Conservation (phyloP, 192 early-diverging fungal genomes). For the Backusella liffmaniae region DNA sequence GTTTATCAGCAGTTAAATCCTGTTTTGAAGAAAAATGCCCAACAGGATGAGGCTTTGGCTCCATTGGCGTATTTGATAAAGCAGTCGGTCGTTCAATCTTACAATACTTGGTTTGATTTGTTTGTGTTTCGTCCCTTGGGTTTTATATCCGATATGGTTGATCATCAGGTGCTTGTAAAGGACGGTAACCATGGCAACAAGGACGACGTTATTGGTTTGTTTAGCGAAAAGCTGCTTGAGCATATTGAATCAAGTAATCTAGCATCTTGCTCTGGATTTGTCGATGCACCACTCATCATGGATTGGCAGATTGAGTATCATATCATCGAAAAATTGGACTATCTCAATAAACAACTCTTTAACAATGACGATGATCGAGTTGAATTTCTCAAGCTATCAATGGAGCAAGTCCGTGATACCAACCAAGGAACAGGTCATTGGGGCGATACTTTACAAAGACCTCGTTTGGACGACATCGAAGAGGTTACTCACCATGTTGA, state of each 20-base stretch:
- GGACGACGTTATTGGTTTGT: constrained; percentile 27
- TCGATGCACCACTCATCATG: constrained; percentile 77
- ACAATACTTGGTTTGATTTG: constrained; percentile 51
- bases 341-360: constrained; percentile 40
- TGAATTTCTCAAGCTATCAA: constrained; percentile 60
- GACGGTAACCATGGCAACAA: constrained; percentile 11
- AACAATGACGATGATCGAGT: constrained; percentile 54
- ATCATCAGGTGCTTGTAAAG: constrained; percentile 8
- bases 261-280: constrained; percentile 54
- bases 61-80: constrained; percentile 39
- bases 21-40: neutral
- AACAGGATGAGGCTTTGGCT: neutral
- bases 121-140: constrained; percentile 45
- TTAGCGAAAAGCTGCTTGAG: constrained; percentile 52
- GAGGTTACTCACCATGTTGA: constrained; percentile 21
- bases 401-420: constrained; percentile 70
- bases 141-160: constrained; percentile 20
- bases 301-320: constrained; percentile 79
- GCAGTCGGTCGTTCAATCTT: constrained; percentile 44
- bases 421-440: constrained; percentile 11
- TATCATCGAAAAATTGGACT: constrained; percentile 55
- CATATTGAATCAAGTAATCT: constrained; percentile 66
- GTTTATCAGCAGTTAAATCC: neutral
- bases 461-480: neutral
- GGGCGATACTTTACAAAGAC: neutral